Base-by-base conservation (phyloP, 495 filamentous ascomycete genomes). In the Penicillium verhagenii region DNA sequence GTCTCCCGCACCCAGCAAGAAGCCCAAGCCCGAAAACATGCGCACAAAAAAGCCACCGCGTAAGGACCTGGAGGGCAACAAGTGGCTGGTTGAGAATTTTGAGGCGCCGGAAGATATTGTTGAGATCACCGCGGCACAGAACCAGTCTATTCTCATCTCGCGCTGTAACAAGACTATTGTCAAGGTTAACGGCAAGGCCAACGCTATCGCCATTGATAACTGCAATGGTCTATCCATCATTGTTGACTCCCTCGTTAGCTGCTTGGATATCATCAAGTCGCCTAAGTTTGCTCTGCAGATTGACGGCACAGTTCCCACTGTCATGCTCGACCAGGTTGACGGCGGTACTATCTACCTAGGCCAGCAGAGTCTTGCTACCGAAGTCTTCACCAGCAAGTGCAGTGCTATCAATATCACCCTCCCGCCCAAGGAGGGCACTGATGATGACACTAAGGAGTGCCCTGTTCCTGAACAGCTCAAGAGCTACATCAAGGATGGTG, bases 41-140 rank as follows among this genome's bases (percentile, higher is more conserved):
- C 90, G 92, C 20, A 81, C 86, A 13, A 96, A 96, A 78, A 96
- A 92, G 78, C 92, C 91, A 29, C 83, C 90, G 8, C 90, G 86
- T 71, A 96, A 91, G 79, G 91, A 92, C 58, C 82, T 97, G 7
- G 92, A 96, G 56, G 91, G 92, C 54, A 96, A 88, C 70, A 97
- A 97, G 72, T 99, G 95, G 95, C 80, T 88, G 49, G 82, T 98
- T 60, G 94, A 97, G 78, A 92, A 99, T 76, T 96, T 84, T 66
- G 92, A 97, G 26, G 88, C 83, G 54, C 84, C 86, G n/a, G 58
- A 73, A 13, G 77, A 83, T 1, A 82, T 89, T 40, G 74, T 96
- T 50, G 83, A 91, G 60, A 82, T 96, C 66, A 75, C 89, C 37
- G 92, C 89, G 6, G 74, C 82, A 40, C 87, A 94, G 69, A 82